Percentiles rank a stretch among this genome's conserved stretches.
Evolutionary conservation across 2,329 filamentous ascomycete genomes (phyloP).

Genomic region (Fusarium redolens): DNA sequence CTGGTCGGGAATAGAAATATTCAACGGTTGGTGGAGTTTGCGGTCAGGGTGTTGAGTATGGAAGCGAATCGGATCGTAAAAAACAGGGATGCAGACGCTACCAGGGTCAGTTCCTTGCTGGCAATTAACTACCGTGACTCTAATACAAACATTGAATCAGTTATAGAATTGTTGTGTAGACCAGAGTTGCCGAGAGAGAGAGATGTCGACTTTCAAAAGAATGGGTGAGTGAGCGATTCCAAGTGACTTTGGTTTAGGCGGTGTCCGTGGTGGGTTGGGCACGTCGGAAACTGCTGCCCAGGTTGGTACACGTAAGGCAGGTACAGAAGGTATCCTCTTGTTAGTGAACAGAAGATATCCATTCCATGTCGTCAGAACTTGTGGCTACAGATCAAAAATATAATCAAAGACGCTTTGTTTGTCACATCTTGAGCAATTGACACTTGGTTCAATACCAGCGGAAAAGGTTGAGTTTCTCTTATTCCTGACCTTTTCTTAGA

Average conservation of each 20-base stretch:
- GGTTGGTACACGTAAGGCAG: not conserved
- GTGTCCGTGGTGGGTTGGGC: slow-evolving; percentile 26
- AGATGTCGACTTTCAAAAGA: not conserved
- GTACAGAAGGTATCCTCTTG: not conserved
- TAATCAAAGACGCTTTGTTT: not conserved
- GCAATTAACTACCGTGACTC: not conserved
- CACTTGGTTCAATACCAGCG: not conserved
- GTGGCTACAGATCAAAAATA: not conserved
- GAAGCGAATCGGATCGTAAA: slow-evolving; percentile 8
- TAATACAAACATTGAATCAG: not conserved
- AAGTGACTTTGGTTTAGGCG: slow-evolving; percentile 7
- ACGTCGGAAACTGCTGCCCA: not conserved
- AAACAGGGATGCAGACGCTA: slow-evolving; percentile 20
- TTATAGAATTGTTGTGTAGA: not conserved
- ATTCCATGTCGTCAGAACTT: not conserved
- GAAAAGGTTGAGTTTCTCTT: not conserved
- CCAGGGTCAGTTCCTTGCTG: not conserved
- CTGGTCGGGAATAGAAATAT: slow-evolving; percentile 12
- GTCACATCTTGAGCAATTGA: not conserved
- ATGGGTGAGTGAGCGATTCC: not conserved
- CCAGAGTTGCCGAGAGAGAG: not conserved
- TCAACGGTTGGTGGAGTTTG: slow-evolving; percentile 13
- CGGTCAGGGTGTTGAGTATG: slow-evolving; percentile 5
- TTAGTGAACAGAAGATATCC: not conserved
- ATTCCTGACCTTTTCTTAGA: not conserved